Evolutionary conservation across 306 rosid genomes (phyloP).

Genomic region (Corylus heterophylla): DNA sequence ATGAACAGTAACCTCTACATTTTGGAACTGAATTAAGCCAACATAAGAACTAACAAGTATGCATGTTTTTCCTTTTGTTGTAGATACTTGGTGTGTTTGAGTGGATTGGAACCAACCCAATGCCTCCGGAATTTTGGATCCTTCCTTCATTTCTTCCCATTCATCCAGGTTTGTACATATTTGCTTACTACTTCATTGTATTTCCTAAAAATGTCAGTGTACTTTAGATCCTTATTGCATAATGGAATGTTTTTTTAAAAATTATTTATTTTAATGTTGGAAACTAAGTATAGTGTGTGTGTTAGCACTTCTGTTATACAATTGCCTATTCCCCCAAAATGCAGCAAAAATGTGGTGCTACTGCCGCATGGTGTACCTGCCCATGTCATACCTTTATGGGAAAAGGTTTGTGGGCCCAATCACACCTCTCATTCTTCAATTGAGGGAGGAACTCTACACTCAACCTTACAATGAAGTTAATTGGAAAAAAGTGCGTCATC

Average conservation of each 20-base stretch:
- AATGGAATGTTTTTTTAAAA: background rate
- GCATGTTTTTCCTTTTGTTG: background rate
- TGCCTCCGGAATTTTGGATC: constrained; percentile 27
- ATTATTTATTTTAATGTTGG: background rate
- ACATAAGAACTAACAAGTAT: too few species aligned
- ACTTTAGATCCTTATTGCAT: background rate
- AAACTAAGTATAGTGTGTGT: background rate
- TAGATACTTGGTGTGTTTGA: constrained; percentile 30
- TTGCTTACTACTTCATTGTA: background rate
- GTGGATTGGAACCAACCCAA: constrained; percentile 20
- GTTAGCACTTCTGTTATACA: background rate
- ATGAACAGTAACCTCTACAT: too few species aligned
- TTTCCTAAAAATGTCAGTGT: background rate
- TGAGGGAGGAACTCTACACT: constrained; percentile 52
- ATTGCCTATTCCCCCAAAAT: background rate
- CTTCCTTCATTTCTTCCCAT: constrained; percentile 15
- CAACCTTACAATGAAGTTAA: constrained; percentile 52
- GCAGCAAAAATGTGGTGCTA: constrained; percentile 86
- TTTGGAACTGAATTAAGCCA: too few species aligned
- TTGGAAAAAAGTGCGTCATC: constrained; percentile 62
- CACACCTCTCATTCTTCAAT: constrained; percentile 64
- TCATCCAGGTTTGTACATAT: background rate
- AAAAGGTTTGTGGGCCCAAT: constrained; percentile 68
- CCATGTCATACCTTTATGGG: constrained; percentile 82
- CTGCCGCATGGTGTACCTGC: constrained; percentile 69